Evolutionary conservation across 257 asterid species (phyloP), one percentile per base, ranked within the genome.

Genomic region (Plantago major): DNA sequence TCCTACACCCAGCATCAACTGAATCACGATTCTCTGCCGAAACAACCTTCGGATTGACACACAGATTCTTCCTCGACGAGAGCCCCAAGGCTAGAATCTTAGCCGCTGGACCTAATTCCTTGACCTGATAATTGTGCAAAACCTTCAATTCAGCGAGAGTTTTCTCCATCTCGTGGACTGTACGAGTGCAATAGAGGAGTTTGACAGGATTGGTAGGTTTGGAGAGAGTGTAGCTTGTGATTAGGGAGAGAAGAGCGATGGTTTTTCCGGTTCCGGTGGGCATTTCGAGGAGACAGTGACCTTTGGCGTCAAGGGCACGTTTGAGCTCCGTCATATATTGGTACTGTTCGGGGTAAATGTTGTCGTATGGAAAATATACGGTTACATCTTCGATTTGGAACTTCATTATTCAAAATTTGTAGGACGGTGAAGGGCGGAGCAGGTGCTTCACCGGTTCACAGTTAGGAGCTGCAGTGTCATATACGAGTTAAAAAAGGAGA

Each of bases 141-240:
- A 80, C 65, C 69, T 80, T 93, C 78, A 93, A 84, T 50, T 93
- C 97, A 0, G 91, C 95, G 42, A 93, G 80, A 63, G 99, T 93
- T 77, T 93, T 93, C 82, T 93, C 99, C 99, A 93, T 93, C 74
- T 93, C 99, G 77, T 93, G 97, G 10, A 93, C 99, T 0, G 97
- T 89, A 45, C 97, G 97, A 33, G 99, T 93, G 74, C 99, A 93
- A 69, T 93, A 89, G 42, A 93, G 46, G 19, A 89, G 86, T 66
- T 93, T 93, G 19, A 87, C 79, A 11, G 86, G 85, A 55, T 78
- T 81, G 44, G 95, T 79, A 33, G 87, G 95, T 55, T 89, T 93
- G 3, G 96, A 85, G 19, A 93, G 63, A 2, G 79, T 57, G 69
- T 93, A 93, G 52, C 99, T 93, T 3, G 99, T 93, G 76, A 93